Base-by-base conservation (phyloP, 768 basidiomycete species). In the Sutorius australiensis region DNA sequence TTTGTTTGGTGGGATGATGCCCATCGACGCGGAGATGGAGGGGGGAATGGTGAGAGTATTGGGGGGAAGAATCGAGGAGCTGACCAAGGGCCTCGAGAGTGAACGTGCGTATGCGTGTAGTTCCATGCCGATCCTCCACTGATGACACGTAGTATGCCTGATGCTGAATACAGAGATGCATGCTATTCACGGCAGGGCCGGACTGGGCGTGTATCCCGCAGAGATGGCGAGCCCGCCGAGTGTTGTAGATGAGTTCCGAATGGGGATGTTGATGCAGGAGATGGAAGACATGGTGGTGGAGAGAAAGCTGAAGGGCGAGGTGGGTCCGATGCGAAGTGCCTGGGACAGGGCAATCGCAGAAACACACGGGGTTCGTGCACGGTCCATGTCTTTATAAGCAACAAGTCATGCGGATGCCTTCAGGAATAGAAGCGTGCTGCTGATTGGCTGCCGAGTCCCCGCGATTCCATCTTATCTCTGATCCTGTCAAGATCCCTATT, bases 251-350 rank as follows among this genome's bases (percentile, higher is more conserved):
- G 68, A 67, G 38, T 67, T 71, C 11, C 63, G 75, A 11, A 69
- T 83, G 47, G 72, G 69, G 11, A 42, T 66, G 44, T 67, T 89
- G 44, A 65, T 75, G 43, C 54, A 65, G 14, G 86, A 86, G 67
- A 84, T 90, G 76, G 80, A 84, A 65, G 74, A 81, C 37, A 74
- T 88, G 61, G 69, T 87, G 43, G 75, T 89, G 3, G 88, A 89
- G 69, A 72, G 73, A 31, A 80, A 78, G 59, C 68, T 90, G 37
- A 80, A 76, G 68, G 75, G 72, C 48, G 78, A 79, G 37, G 68
- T 63, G 1, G 84, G 81, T 13, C 84, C 83, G n/a, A 71, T 87
- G 48, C 69, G 70, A 60, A 77, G 67, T 34, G 77, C 74, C 10
- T 84, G 82, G 80, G 75, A 81, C 48, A 69, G 59, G 1, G 79